Evolutionary conservation across 2,329 filamentous ascomycete genomes (phyloP).

Genomic region (Hypomyces rosellus): DNA sequence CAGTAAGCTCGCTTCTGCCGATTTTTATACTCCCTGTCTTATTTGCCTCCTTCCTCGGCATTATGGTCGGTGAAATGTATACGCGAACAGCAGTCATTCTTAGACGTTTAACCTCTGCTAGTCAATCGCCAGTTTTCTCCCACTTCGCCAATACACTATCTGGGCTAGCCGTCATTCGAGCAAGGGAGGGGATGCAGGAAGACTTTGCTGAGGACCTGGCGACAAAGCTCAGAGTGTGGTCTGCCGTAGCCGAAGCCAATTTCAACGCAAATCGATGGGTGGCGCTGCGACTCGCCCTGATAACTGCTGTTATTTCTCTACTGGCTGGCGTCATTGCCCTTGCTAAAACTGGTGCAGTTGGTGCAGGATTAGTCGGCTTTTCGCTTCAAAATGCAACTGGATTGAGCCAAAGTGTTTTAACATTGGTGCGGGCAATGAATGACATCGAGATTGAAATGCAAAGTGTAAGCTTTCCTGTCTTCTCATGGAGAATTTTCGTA

Average conservation of each 20-base stretch:
- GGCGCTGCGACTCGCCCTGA: slow-evolving; percentile 46
- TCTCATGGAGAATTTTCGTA: background rate
- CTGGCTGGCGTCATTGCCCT: slow-evolving; percentile 48
- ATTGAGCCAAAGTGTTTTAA: slow-evolving; percentile 44
- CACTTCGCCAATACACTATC: slow-evolving; percentile 49
- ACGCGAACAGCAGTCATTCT: slow-evolving; percentile 42
- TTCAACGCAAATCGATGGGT: slow-evolving; percentile 55
- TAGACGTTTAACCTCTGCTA: slow-evolving; percentile 39
- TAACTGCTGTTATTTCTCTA: slow-evolving; percentile 46
- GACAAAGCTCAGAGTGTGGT: slow-evolving; percentile 41
- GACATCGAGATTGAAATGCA: slow-evolving; percentile 53
- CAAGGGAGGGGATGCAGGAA: slow-evolving; percentile 40
- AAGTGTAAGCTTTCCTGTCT: slow-evolving; percentile 33
- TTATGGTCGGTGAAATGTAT: slow-evolving; percentile 44
- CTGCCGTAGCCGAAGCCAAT: slow-evolving; percentile 41
- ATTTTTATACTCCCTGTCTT: slow-evolving; percentile 43
- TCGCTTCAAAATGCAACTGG: slow-evolving; percentile 51
- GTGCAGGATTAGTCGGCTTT: slow-evolving; percentile 49
- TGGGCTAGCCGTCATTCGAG: slow-evolving; percentile 46
- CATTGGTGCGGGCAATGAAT: slow-evolving; percentile 48
- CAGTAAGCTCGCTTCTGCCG: slow-evolving; percentile 46
- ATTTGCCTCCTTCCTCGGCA: slow-evolving; percentile 38
- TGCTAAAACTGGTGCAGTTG: slow-evolving; percentile 38
- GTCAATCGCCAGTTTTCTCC: slow-evolving; percentile 49
- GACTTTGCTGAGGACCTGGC: slow-evolving; percentile 45